Conservation (phyloP, 202 grass and related monocot genomes). For the Eragrostis tef region DNA sequence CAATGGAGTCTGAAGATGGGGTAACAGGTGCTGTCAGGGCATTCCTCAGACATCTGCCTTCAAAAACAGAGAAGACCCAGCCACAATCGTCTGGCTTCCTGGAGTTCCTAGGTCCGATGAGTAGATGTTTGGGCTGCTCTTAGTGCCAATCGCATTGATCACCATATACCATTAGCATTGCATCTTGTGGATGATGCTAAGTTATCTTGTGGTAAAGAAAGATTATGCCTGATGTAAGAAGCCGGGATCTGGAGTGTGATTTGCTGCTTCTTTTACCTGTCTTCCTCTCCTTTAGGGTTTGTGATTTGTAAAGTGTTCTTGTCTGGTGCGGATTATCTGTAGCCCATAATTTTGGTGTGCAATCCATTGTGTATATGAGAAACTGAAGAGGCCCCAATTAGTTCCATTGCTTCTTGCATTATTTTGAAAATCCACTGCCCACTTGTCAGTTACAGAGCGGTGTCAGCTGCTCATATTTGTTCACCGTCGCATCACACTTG, state of each 20-base stretch:
- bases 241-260: background rate
- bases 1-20: conserved; percentile 82
- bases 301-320: conserved; percentile 29
- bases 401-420: background rate
- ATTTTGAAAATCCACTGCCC: background rate
- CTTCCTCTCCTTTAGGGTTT: background rate
- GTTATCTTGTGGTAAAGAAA: background rate
- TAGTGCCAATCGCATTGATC: conserved; percentile 15
- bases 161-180: background rate
- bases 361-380: conserved; percentile 39
- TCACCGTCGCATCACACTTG: no score
- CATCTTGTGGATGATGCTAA: background rate
- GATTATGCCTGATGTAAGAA: background rate
- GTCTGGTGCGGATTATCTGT: background rate
- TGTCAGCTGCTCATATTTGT: no score
- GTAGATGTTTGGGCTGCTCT: conserved; percentile 67
- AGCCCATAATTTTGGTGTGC: conserved; percentile 38
- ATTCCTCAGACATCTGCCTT: conserved; percentile 85
- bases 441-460: no score
- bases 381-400: background rate
- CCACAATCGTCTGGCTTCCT: conserved; percentile 42
- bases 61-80: conserved; percentile 22
- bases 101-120: conserved; percentile 50
- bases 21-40: conserved; percentile 74
- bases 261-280: background rate